Conservation (phyloP, 345 rosid genomes). For the Lenwebbia sp. region DNA sequence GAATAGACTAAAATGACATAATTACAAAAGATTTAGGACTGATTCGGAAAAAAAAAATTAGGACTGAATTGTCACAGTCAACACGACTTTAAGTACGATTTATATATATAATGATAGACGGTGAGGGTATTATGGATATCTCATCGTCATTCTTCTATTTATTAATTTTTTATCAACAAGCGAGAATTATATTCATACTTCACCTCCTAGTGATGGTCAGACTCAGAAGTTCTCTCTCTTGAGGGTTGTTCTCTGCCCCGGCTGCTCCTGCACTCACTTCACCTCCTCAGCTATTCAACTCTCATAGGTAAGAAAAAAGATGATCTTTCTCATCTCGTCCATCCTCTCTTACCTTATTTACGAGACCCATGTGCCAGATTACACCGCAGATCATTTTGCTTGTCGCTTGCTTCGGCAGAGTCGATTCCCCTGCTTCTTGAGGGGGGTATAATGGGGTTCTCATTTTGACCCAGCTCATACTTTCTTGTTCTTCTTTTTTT, state of each 20-base stretch:
- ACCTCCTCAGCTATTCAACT: not conserved
- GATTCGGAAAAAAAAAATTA: too few species aligned
- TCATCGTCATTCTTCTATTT: not conserved
- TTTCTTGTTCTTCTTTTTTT: not conserved
- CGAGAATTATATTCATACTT: not conserved
- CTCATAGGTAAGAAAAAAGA: not conserved
- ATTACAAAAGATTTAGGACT: too few species aligned
- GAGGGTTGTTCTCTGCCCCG: not conserved
- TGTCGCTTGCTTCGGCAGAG: not conserved
- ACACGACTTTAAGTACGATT: not conserved
- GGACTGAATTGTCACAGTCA: too few species aligned
- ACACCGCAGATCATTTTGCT: not conserved
- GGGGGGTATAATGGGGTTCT: too few species aligned
- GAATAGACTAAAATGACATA: too few species aligned
- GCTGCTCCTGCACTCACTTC: not conserved
- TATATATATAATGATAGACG: accelerated
- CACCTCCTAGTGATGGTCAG: not conserved
- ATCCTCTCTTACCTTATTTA: not conserved
- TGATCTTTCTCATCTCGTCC: not conserved
- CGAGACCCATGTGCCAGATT: not conserved
- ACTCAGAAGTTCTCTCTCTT: not conserved
- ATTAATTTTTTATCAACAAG: not conserved
- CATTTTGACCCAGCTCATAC: not conserved
- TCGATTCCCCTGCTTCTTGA: not conserved
- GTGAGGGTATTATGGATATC: not conserved